A percentile compares a stretch with the other conserved stretches of the same genome.
Evolutionary conservation across 2,329 filamentous ascomycete genomes (phyloP).

Genomic region (Pseudocercospora musae): DNA sequence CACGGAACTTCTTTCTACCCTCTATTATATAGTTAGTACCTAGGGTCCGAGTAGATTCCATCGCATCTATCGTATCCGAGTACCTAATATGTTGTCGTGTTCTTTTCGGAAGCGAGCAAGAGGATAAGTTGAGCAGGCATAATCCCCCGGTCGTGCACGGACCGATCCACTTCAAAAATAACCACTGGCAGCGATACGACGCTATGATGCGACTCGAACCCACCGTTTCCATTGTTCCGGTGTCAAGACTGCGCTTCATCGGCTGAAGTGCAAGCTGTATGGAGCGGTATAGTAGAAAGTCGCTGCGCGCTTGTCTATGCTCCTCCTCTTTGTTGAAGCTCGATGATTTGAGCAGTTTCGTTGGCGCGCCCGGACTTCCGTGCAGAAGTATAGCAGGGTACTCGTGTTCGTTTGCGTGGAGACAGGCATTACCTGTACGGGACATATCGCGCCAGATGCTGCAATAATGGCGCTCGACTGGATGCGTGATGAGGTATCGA

Average conservation of each 20-base stretch:
- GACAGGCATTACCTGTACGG: not conserved
- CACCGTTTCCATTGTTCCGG: not conserved
- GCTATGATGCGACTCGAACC: not conserved
- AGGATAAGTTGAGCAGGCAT: too few relatives aligned
- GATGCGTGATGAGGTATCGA: not conserved
- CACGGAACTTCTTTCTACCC: too few relatives aligned
- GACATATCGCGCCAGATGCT: not conserved
- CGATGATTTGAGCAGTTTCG: not conserved
- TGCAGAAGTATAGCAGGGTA: not conserved
- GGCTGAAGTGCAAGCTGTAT: not conserved
- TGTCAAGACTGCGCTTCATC: not conserved
- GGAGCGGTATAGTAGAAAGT: not conserved
- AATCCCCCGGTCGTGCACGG: too few relatives aligned
- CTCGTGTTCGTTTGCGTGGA: not conserved
- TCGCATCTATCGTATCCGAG: too few relatives aligned
- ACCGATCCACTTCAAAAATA: too few relatives aligned
- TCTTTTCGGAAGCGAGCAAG: too few relatives aligned
- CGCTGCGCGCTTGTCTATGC: not conserved
- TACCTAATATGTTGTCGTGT: too few relatives aligned
- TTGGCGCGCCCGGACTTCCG: not conserved
- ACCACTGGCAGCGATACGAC: not conserved
- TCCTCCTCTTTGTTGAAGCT: not conserved
- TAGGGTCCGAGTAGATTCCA: too few relatives aligned
- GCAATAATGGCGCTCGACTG: not conserved
- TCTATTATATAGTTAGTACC: too few relatives aligned